phyloP scores from a whole-genome alignment of 345 rosid species.

The Brassica juncea region DNA sequence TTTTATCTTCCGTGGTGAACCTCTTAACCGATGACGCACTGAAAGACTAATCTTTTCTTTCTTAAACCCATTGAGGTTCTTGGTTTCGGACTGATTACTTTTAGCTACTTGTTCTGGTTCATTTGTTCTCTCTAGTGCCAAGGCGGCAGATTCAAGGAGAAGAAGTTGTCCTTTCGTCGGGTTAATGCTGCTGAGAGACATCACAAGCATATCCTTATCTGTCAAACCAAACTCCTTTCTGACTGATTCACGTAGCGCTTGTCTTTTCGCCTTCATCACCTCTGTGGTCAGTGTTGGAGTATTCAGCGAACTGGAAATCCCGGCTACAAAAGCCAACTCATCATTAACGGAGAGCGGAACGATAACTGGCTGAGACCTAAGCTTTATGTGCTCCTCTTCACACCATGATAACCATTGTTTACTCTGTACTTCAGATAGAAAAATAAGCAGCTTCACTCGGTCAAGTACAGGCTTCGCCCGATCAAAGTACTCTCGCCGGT shows the following conservation, averaged over 20 bases:
- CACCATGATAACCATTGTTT: constrained; percentile 93
- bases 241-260: constrained; percentile 60
- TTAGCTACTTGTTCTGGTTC: constrained; percentile 32
- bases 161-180: constrained; percentile 90
- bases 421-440: constrained; percentile 81
- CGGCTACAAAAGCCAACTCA: constrained; percentile 92
- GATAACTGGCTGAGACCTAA: constrained; percentile 78
- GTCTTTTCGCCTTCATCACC: constrained; percentile 67
- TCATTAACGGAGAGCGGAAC: constrained; percentile 91
- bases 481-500: constrained; percentile 86
- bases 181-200: constrained; percentile 93
- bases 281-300: constrained; percentile 60
- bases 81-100: constrained; percentile 42
- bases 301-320: constrained; percentile 69
- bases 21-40: constrained; percentile 60
- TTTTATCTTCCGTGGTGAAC: constrained; percentile 51
- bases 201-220: constrained; percentile 78
- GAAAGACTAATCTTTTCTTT: constrained; percentile 45
- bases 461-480: constrained; percentile 74
- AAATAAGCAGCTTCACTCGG: constrained; percentile 79
- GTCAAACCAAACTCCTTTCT: constrained; percentile 78
- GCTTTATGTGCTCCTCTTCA: constrained; percentile 72
- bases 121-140: constrained; percentile 47
- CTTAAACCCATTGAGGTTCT: constrained; percentile 38
- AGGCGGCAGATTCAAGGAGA: constrained; percentile 68